Evolutionary conservation across 2,329 filamentous ascomycete species (phyloP), one percentile per base, ranked within the genome.

Genomic region (Dichotomopilus funicola): DNA sequence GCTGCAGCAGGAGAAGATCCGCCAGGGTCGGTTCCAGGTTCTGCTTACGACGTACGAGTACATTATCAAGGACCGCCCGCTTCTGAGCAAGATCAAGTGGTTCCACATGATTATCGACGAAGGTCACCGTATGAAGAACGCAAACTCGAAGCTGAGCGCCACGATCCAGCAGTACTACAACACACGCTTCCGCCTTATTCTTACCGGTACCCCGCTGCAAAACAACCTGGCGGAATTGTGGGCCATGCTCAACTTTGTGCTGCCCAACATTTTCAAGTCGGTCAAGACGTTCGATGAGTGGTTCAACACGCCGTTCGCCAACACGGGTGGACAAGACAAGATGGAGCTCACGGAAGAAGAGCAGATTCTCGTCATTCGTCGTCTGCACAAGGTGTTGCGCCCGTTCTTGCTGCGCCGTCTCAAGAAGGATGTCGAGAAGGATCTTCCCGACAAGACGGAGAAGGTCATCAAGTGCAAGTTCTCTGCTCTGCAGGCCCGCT

Each of bases 271-370:
- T 63, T 99, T 99, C 85, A 99, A 99, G 71, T 97, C 94, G 2
- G 91, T 92, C 60, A 96, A 94, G 70, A 97, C 92, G 1, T 99
- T 99, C 68, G 94, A 99, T 70, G 94, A 99, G 71, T 99, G 94
- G 94, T 99, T 99, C 83, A 99, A 97, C 70, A 99, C 94, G 33
- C 94, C 94, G 0, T 99, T 99, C 71, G 94, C 94, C 64, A 99
- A 99, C 70, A 99, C 94, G 5, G 94, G 94, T 72, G 86, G 90
- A 42, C 92, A 97, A 73, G 94, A 99, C 73, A 96, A 94, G 78
- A 99, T 99, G 89, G 92, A 97, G 68, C 79, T 99, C 60, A 95
- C 88, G 10, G 94, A 99, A 94, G 94, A 99, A 94, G 94, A 99
- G 73, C 91, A 96, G 70, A 83, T 99, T 72, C 87, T 99, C 55